These are phyloP conservation scores for Lichtheimia ornata DNA, from an alignment of 371 early-diverging fungal genomes.

Conservation along the genomic window DNA sequence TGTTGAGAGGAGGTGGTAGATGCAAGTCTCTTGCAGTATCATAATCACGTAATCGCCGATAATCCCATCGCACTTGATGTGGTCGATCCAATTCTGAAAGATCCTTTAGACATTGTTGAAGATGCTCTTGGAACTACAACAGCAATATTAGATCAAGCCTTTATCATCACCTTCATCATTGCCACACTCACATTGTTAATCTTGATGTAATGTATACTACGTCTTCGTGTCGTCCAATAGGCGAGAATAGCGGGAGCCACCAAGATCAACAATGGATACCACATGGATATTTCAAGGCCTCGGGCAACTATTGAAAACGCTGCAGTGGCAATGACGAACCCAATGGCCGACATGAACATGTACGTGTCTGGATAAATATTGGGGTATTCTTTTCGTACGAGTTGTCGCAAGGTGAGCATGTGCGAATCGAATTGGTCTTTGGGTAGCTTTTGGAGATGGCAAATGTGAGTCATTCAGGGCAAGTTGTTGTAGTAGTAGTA, in stretches of 20 bases:
- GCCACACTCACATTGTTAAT: constrained; percentile 15
- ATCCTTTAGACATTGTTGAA: constrained; percentile 34
- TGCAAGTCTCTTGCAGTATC: constrained; percentile 28
- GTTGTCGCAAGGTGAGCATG: constrained; percentile 21
- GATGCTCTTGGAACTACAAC: constrained; percentile 32
- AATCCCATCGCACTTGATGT: constrained; percentile 38
- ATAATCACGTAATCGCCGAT: constrained; percentile 28
- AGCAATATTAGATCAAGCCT: neutral
- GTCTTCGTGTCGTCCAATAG: constrained; percentile 35
- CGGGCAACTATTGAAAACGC: constrained; percentile 36
- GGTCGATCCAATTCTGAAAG: constrained; percentile 30
- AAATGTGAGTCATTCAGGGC: neutral
- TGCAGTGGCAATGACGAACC: constrained; percentile 36
- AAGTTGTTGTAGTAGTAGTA: neutral
- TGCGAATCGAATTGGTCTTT: constrained; percentile 29
- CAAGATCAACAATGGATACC: constrained; percentile 39
- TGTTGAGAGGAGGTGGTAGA: constrained; percentile 16
- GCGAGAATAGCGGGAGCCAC: constrained; percentile 32
- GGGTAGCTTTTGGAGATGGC: constrained; percentile 20
- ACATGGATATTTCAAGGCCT: constrained; percentile 27
- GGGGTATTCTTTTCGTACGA: constrained; percentile 29
- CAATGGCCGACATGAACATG: constrained; percentile 30
- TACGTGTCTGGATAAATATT: constrained; percentile 38
- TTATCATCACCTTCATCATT: neutral
- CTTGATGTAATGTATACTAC: constrained; percentile 25